Conservation (phyloP, 2,329 filamentous ascomycete genomes). For the Colletotrichum limetticola region DNA sequence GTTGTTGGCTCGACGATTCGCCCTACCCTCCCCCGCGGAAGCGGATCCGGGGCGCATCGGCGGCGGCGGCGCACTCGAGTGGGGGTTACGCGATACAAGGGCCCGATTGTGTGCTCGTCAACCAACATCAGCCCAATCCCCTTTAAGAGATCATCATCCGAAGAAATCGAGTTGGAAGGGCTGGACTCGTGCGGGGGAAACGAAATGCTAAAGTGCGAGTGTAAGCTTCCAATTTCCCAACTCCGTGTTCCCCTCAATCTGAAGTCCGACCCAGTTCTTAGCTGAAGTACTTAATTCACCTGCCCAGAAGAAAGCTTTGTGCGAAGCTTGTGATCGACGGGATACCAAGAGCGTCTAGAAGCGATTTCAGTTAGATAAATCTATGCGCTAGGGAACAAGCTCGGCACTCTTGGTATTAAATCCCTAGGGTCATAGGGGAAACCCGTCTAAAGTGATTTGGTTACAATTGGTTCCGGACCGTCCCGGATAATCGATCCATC, state of each 20-base stretch:
- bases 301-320: neutral
- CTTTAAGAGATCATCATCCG: conserved; percentile 3
- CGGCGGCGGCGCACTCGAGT: neutral
- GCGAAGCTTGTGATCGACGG: neutral
- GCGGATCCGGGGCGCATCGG: conserved; percentile 20
- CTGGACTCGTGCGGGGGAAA: neutral
- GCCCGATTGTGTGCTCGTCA: conserved; percentile 30
- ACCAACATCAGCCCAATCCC: conserved; percentile 8
- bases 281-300: too few relatives aligned
- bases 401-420: too few relatives aligned
- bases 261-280: neutral
- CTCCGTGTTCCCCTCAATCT: neutral
- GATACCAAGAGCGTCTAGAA: neutral
- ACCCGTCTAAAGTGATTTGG: conserved; percentile 3
- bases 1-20: neutral
- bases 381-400: too few relatives aligned
- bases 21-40: neutral
- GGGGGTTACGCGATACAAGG: conserved; percentile 33
- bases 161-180: neutral
- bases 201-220: too few relatives aligned
- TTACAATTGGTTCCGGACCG: neutral
- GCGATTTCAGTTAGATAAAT: too few relatives aligned
- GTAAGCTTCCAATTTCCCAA: neutral
- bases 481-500: neutral
- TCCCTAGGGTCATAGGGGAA: neutral